These are phyloP conservation scores for Fusarium sp. DNA, from an alignment of 2,329 filamentous ascomycete species.

Conservation along the genomic window DNA sequence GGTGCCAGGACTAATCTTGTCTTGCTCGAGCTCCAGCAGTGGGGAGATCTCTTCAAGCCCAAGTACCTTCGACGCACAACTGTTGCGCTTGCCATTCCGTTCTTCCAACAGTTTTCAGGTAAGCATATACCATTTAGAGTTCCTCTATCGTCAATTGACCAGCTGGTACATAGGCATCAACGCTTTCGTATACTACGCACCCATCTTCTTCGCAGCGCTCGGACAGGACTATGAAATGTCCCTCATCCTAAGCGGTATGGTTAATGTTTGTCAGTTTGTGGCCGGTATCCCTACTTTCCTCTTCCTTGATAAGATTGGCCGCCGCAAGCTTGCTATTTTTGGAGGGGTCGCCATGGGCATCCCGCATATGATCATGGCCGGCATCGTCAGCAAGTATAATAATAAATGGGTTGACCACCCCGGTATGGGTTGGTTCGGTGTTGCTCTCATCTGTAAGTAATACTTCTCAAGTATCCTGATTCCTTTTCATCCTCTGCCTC, in stretches of 20 bases:
- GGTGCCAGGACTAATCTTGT: neutral
- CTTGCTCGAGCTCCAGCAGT: constrained; percentile 17
- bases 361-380: constrained; percentile 37
- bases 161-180: constrained; percentile 27
- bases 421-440: constrained; percentile 37
- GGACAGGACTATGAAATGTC: constrained; percentile 49
- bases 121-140: neutral
- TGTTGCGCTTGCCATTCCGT: neutral
- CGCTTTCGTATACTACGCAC: constrained; percentile 47
- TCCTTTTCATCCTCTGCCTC: too few relatives aligned
- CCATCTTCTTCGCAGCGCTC: constrained; percentile 47
- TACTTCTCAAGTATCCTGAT: neutral
- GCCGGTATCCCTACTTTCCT: constrained; percentile 49
- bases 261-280: constrained; percentile 55
- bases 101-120: neutral
- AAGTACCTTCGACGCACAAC: constrained; percentile 52
- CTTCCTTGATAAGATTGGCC: constrained; percentile 53
- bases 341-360: constrained; percentile 41
- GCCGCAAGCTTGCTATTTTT: constrained; percentile 40
- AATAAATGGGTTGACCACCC: constrained; percentile 30
- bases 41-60: constrained; percentile 21
- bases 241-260: constrained; percentile 53
- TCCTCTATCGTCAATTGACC: neutral
- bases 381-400: constrained; percentile 31
- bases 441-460: constrained; percentile 38